A percentile compares a stretch with the other conserved stretches of the same genome.
These are phyloP conservation scores for Helminthosporium solani DNA, from an alignment of 2,329 filamentous ascomycete species.

Conservation along the genomic window DNA sequence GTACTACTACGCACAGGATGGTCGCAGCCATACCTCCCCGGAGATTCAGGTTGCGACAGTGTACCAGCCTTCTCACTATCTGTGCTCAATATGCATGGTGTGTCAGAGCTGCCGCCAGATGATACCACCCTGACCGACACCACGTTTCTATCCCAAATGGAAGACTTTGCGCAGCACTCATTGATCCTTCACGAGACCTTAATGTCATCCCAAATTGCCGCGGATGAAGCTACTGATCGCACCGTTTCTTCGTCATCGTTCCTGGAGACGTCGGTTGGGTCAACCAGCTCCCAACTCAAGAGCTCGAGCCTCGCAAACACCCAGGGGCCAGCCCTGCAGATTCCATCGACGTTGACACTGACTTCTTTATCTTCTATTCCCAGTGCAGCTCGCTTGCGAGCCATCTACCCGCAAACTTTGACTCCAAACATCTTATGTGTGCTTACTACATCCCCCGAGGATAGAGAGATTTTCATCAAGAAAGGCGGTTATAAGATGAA, in stretches of 20 bases:
- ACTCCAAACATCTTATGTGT: conserved; percentile 81
- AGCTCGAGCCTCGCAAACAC: conserved; percentile 21
- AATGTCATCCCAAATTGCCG: conserved; percentile 57
- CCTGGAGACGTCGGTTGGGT: conserved; percentile 41
- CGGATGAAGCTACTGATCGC: conserved; percentile 24
- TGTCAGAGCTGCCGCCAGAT: conserved; percentile 13
- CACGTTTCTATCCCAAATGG: conserved; percentile 20
- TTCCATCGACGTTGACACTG: conserved; percentile 45
- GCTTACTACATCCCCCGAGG: conserved; percentile 68
- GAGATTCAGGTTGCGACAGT: conserved; percentile 1
- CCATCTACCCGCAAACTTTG: conserved; percentile 75
- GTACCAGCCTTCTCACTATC: conserved; percentile 15
- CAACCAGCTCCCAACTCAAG: conserved; percentile 25
- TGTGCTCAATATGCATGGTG: conserved; percentile 16
- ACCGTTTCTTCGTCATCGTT: conserved; percentile 32
- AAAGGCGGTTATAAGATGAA: conserved; percentile 57
- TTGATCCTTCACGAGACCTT: conserved; percentile 68
- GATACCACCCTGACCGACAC: conserved; percentile 28
- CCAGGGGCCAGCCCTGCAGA: conserved; percentile 9
- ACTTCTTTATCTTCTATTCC: conserved; percentile 71
- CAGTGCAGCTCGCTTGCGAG: conserved; percentile 61
- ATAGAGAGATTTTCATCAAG: conserved; percentile 67
- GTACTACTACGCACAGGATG: conserved; percentile 29
- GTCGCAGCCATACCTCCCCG: conserved; percentile 35
- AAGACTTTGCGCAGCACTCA: conserved; percentile 72